Percentiles rank a stretch among this genome's conserved stretches.
phyloP scores from a whole-genome alignment of 2,329 filamentous ascomycete species.

The Orbilia brochopaga region DNA sequence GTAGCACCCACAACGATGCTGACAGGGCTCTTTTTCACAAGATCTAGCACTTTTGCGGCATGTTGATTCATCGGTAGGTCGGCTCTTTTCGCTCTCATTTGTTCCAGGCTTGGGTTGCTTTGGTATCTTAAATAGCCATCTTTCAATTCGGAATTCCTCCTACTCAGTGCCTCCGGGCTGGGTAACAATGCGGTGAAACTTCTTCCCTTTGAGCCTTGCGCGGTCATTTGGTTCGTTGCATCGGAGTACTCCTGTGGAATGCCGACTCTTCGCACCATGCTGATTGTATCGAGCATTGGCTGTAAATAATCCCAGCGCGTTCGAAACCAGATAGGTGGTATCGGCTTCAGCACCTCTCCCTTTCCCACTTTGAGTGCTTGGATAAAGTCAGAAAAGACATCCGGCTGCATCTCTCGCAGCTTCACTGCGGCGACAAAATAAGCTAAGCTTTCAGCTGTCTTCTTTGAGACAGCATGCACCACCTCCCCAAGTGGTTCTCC shows the following conservation, averaged over 20 bases:
- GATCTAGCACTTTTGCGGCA: conserved; percentile 57
- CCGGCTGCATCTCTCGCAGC: conserved; percentile 56
- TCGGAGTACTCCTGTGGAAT: conserved; percentile 55
- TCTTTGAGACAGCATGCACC: conserved; percentile 55
- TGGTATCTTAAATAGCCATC: conserved; percentile 53
- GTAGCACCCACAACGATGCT: conserved; percentile 61
- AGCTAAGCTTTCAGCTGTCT: conserved; percentile 56
- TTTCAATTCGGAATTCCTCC: conserved; percentile 51
- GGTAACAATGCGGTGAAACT: conserved; percentile 41
- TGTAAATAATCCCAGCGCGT: conserved; percentile 56
- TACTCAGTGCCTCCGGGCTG: conserved; percentile 23
- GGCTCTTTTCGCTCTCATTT: conserved; percentile 56
- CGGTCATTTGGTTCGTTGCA: neutral
- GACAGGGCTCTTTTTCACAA: conserved; percentile 59
- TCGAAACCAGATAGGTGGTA: conserved; percentile 55
- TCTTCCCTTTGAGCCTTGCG: conserved; percentile 8
- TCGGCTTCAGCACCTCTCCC: conserved; percentile 56
- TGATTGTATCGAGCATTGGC: conserved; percentile 57
- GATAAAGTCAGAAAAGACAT: conserved; percentile 57
- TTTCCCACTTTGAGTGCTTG: conserved; percentile 56
- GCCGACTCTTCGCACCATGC: conserved; percentile 56
- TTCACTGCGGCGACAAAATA: conserved; percentile 58
- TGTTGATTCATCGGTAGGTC: conserved; percentile 60
- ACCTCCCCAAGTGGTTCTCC: conserved; percentile 21
- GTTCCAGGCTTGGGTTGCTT: conserved; percentile 52